Evolutionary conservation across 2,329 filamentous ascomycete genomes (phyloP).

Genomic region (Colletotrichum shisoi): DNA sequence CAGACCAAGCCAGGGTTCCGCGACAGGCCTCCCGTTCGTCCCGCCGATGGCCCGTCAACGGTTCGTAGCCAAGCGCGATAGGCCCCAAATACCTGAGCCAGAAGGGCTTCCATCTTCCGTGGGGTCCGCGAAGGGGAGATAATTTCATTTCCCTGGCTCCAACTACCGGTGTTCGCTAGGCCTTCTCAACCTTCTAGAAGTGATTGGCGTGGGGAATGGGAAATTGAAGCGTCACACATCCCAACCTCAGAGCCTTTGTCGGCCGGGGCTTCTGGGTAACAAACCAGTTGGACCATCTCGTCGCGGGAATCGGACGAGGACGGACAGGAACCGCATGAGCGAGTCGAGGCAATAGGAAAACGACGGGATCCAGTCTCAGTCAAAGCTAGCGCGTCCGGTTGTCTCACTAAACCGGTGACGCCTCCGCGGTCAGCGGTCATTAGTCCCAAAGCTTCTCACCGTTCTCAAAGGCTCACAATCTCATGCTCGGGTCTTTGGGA

Average conservation of each 20-base stretch:
- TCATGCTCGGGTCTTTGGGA: neutral
- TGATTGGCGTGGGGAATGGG: slow-evolving; percentile 38
- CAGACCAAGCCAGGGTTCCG: slow-evolving; percentile 18
- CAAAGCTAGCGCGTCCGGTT: slow-evolving; percentile 22
- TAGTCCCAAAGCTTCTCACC: slow-evolving; percentile 22
- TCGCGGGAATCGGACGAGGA: slow-evolving; percentile 20
- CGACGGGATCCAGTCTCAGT: slow-evolving; percentile 6
- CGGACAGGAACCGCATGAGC: slow-evolving; percentile 22
- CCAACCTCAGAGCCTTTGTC: slow-evolving; percentile 22
- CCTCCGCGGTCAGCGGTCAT: slow-evolving; percentile 29
- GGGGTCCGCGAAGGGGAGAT: slow-evolving; percentile 36
- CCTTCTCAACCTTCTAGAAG: slow-evolving; percentile 39
- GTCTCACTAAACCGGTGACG: slow-evolving; percentile 16
- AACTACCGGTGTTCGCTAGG: slow-evolving; percentile 33
- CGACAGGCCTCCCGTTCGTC: slow-evolving; percentile 31
- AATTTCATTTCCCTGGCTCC: slow-evolving; percentile 38
- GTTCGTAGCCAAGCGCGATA: slow-evolving; percentile 35
- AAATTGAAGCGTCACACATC: slow-evolving; percentile 35
- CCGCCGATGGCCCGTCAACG: slow-evolving; percentile 18
- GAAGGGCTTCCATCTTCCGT: slow-evolving; percentile 19
- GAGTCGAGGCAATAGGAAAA: slow-evolving; percentile 18
- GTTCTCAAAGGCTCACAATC: neutral
- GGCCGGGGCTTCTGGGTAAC: slow-evolving; percentile 11
- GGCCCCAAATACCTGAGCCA: slow-evolving; percentile 29
- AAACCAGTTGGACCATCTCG: slow-evolving; percentile 12